Conservation (phyloP, 768 basidiomycete species). For the Inosperma sp. region DNA sequence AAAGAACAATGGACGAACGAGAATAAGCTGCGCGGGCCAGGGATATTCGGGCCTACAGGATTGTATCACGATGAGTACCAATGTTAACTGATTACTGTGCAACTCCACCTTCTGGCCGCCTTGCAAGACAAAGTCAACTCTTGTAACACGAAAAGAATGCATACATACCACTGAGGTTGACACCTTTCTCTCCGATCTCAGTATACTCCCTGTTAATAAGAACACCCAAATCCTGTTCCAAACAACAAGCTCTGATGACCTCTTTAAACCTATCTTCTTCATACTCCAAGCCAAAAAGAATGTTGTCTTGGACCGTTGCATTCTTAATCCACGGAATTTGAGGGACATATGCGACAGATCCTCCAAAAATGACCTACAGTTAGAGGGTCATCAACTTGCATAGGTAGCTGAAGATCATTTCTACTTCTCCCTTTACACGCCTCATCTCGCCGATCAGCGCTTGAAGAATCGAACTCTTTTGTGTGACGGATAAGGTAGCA, state of each 20-base stretch:
- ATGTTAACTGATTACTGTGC: background rate
- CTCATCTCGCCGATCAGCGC: constrained; percentile 67
- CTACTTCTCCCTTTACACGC: constrained; percentile 43
- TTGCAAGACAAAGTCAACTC: constrained; percentile 8
- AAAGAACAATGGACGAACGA: constrained; percentile 63
- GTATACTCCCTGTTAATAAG: constrained; percentile 66
- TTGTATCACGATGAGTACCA: background rate
- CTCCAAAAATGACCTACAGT: constrained; percentile 42
- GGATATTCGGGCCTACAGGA: constrained; percentile 61
- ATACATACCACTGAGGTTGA: constrained; percentile 53
- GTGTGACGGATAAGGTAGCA: background rate
- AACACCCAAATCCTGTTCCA: constrained; percentile 67
- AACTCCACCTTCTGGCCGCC: constrained; percentile 36
- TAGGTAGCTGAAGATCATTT: background rate
- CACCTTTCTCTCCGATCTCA: constrained; percentile 75
- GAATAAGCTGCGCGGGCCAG: constrained; percentile 77
- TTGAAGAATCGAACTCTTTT: constrained; percentile 52
- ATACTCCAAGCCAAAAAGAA: constrained; percentile 64
- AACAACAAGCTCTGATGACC: constrained; percentile 59
- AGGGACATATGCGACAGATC: constrained; percentile 54
- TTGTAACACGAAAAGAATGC: background rate
- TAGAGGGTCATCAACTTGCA: background rate
- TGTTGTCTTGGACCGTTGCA: constrained; percentile 68
- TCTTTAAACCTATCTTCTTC: constrained; percentile 54
- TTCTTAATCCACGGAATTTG: constrained; percentile 64